Evolutionary conservation across 108 stramenopile species (phyloP), one percentile per base, ranked within the genome.

Genomic region (Fistulifera pelliculosa): DNA sequence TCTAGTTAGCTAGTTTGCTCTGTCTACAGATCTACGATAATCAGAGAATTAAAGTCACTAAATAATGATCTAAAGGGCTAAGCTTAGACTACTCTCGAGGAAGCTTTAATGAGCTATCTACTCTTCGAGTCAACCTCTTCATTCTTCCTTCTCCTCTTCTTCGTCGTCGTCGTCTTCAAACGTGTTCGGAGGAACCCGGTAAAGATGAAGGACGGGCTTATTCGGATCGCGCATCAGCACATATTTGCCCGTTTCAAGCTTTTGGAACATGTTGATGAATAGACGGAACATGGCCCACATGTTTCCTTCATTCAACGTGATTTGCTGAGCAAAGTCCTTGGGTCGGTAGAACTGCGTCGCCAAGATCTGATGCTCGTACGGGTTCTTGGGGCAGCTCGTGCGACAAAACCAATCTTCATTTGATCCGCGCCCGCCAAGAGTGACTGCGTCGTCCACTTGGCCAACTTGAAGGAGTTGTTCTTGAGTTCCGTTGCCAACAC

Each of bases 251-350:
- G 92, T 89, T 15, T 85, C 74, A 49, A 90, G 83, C 69, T 81
- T 75, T 52, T 68, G 61, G 44, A 99, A 69, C 51, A 96, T 62
- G 49, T 96, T 83, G 27, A 93, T 73, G 61, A 98, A 87, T 87
- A 93, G 79, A 52, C 96, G 90, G 58, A 99, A 77, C 64, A 98
- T 94, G 26, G 94, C 95, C 98, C 98, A 99, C 94, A 98, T 96
- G 60, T 87, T 89, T 41, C 76, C 80, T 69, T 90, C 79, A 55
- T 62, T 87, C 58, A 99, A 60, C 11, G 86, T 91, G 44, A 99
- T 96, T 79, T 97, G 98, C 16, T 75, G 75, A 12, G 96, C 96
- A 67, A 99, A 96, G 56, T 97, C 96, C 73, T 77, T 74, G 45
- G 98, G 98, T 60, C 93, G 85, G 76, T 94, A 97, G 49, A 83